phyloP scores from a whole-genome alignment of 192 early-diverging fungal genomes.

The Backusella liffmaniae region DNA sequence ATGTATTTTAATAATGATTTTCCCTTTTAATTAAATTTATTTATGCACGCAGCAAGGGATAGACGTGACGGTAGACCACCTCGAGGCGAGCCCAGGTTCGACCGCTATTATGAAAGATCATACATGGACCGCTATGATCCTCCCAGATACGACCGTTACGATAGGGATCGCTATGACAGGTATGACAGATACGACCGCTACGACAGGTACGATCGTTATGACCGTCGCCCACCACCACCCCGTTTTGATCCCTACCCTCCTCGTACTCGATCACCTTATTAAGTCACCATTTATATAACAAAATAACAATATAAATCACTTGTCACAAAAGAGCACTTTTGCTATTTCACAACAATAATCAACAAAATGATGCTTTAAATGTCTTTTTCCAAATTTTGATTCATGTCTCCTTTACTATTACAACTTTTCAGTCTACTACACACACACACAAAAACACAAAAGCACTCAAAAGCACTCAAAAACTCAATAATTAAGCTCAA shows the following conservation, averaged over 20 bases:
- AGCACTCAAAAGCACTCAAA: no score
- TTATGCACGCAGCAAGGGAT: not conserved
- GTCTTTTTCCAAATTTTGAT: constrained; percentile 13
- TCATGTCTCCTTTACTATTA: not conserved
- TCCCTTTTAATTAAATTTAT: not conserved
- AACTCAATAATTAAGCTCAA: not conserved
- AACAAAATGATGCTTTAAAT: constrained; percentile 1
- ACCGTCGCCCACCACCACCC: constrained; percentile 41
- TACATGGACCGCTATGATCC: constrained; percentile 28
- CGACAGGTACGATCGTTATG: constrained; percentile 39
- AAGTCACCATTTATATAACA: constrained; percentile 17
- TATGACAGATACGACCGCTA: constrained; percentile 36
- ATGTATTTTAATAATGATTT: not conserved
- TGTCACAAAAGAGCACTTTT: not conserved
- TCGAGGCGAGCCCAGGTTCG: constrained; percentile 38
- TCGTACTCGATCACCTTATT: constrained; percentile 37
- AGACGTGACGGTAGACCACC: constrained; percentile 28
- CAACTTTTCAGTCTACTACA: not conserved
- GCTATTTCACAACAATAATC: not conserved
- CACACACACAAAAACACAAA: no score
- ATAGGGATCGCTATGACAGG: constrained; percentile 39
- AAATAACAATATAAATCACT: constrained; percentile 2
- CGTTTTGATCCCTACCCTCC: constrained; percentile 42
- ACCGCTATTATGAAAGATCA: constrained; percentile 43
- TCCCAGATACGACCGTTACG: constrained; percentile 33